Evolutionary conservation across 2,329 filamentous ascomycete genomes (phyloP), one percentile per base, ranked within the genome.

Genomic region (Ophiostoma australiae): DNA sequence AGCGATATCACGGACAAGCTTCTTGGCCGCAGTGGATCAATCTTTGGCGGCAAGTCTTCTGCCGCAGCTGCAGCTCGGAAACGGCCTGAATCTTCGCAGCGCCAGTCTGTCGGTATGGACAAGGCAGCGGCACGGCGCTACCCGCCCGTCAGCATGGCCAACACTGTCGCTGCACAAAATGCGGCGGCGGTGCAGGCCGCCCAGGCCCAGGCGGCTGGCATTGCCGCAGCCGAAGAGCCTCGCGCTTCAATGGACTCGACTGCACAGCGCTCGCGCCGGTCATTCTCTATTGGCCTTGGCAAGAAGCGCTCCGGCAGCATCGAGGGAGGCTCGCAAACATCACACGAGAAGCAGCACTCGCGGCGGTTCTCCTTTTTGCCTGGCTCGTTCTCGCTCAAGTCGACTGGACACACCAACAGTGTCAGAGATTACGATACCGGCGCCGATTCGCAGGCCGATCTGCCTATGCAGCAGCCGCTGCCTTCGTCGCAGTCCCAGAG

Each of bases 61-160:
- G 37, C 66, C 20, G 66, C 66, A 6, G 66, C 66, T 23, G 66
- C 35, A 6, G 66, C 66, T 75, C 84, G 84, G 77, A 86, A 85
- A 78, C 82, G 84, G 72, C 76, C 81, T 10, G 86, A 84, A 3
- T 67, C 66, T 1, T 67, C 44, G 23, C 55, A 58, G n/a, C 67
- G 67, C 23, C 31, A 69, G 44, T 44, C 39, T 35, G 4, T 63
- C 10, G 58, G 58, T 17, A 31, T 63, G 27, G 72, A 92, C 78
- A 89, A 89, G 73, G 82, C 71, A 0, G 70, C 86, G 70, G 61
- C 61, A 11, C 61, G 88, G 78, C 90, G 87, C 74, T 96, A 97
- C 77, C 94, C 94, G 71, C 94, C 94, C 4, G 91, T 94, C 67
- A 97, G 93, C 82, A 96, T 97, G 93, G 68, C 73, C 73, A 90